Conservation (phyloP, 2,329 filamentous ascomycete species). For the Fusarium sp. region DNA sequence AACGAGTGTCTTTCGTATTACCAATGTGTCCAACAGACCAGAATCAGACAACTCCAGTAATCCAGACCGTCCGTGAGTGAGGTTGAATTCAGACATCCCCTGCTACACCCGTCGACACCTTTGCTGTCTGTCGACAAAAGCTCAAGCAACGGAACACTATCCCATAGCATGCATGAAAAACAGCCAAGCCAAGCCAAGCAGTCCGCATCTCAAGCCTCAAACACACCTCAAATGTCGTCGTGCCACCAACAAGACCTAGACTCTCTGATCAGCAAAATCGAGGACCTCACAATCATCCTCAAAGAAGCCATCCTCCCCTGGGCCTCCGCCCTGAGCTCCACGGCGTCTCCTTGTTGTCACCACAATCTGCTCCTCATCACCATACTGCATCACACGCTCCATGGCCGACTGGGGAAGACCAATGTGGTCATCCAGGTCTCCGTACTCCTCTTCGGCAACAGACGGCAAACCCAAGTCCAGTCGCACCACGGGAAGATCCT, state of each 20-base stretch:
- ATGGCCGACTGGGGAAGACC: constrained; percentile 73
- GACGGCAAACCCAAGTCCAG: constrained; percentile 63
- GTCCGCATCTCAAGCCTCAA: constrained; percentile 22
- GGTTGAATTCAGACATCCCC: constrained; percentile 34
- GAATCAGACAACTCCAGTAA: constrained; percentile 45
- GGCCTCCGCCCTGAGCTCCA: constrained; percentile 59
- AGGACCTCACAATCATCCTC: constrained; percentile 94
- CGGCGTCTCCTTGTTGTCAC: constrained; percentile 81
- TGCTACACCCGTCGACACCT: constrained; percentile 20
- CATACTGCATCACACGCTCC: constrained; percentile 70
- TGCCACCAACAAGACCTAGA: constrained; percentile 53
- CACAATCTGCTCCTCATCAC: constrained; percentile 81
- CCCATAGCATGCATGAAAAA: constrained; percentile 31
- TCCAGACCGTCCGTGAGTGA: constrained; percentile 35
- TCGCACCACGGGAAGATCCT: constrained; percentile 61
- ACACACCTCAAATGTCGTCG: constrained; percentile 10
- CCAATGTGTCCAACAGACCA: constrained; percentile 45
- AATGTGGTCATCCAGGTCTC: constrained; percentile 65
- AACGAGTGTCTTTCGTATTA: constrained; percentile 45
- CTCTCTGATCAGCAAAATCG: constrained; percentile 82
- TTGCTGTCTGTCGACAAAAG: constrained; percentile 25
- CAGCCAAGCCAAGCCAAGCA: constrained; percentile 39
- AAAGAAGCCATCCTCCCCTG: constrained; percentile 83
- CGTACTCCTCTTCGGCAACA: constrained; percentile 64
- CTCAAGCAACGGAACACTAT: constrained; percentile 22